These are phyloP conservation scores for Colletotrichum falcatum DNA, from an alignment of 2,329 filamentous ascomycete species.

Conservation along the genomic window DNA sequence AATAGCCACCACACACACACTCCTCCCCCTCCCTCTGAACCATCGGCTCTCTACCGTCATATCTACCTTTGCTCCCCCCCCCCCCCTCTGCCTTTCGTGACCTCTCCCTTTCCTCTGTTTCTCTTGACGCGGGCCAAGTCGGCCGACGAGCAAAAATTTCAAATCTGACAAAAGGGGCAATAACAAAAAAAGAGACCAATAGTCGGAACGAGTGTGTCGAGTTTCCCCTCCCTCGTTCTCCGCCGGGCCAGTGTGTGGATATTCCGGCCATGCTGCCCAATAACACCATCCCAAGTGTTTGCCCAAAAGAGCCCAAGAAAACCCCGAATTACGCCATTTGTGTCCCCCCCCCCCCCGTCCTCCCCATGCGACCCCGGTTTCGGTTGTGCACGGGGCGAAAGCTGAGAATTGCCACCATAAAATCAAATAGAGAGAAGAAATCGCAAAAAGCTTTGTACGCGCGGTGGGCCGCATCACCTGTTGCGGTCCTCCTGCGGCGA, in stretches of 20 bases:
- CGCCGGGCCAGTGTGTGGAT: conserved; percentile 2
- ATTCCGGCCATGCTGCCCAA: conserved; percentile 31
- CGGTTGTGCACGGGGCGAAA: not conserved
- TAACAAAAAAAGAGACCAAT: conserved; percentile 7
- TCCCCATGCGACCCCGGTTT: conserved; percentile 4
- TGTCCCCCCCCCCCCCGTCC: conserved; percentile 13
- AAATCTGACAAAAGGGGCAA: not conserved
- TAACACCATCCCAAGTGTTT: conserved; percentile 5
- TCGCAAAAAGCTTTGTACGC: conserved; percentile 10
- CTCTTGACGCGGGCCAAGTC: not conserved
- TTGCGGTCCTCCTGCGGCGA: conserved; percentile 35
- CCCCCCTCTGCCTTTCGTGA: not conserved
- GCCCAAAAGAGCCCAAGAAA: conserved; percentile 17
- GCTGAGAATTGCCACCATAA: conserved; percentile 11
- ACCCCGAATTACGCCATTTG: conserved; percentile 35
- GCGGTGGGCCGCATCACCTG: conserved; percentile 9
- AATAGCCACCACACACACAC: conserved; percentile 34
- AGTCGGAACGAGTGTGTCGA: conserved; percentile 37
- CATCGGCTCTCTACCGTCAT: not conserved
- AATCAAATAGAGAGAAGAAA: conserved; percentile 1
- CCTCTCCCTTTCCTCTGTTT: not conserved
- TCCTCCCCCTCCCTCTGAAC: not conserved
- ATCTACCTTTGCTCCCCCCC: not conserved
- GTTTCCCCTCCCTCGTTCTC: conserved; percentile 20
- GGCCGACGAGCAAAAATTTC: not conserved